phyloP scores from a whole-genome alignment of 257 asterid species.

The Osmanthus fragrans region DNA sequence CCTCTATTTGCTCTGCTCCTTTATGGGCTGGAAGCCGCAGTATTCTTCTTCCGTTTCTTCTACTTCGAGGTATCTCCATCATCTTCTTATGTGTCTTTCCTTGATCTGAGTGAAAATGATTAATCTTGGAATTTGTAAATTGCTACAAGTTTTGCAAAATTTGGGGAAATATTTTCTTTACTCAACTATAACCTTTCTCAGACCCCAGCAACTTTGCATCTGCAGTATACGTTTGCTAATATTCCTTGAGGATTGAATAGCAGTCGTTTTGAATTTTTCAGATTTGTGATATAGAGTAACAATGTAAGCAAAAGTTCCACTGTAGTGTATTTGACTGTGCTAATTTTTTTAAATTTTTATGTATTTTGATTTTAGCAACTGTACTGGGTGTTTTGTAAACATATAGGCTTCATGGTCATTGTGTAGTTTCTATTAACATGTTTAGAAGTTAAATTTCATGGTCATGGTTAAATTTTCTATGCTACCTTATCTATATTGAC shows the following conservation, averaged over 20 bases:
- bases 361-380: not conserved
- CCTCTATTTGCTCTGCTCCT: constrained; percentile 36
- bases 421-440: not conserved
- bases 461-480: not conserved
- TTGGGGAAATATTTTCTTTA: not conserved
- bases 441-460: not conserved
- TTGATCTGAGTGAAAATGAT: constrained; percentile 4
- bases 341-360: not conserved
- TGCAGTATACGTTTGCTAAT: not conserved
- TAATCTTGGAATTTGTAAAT: constrained; percentile 5
- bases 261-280: not conserved
- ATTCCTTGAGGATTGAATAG: constrained; percentile 11
- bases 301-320: not conserved
- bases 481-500: not conserved
- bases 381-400: not conserved
- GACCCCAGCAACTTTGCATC: constrained; percentile 1
- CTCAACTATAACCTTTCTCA: not conserved
- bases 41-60: constrained; percentile 39
- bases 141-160: not conserved
- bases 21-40: constrained; percentile 62
- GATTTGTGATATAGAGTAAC: not conserved
- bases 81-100: constrained; percentile 13
- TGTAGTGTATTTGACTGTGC: not conserved
- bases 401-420: not conserved
- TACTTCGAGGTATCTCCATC: constrained; percentile 41